Percentiles rank a stretch among this genome's conserved stretches.
phyloP scores from a whole-genome alignment of 805 yeast species.

The Blastobotrys chiropterorum region DNA sequence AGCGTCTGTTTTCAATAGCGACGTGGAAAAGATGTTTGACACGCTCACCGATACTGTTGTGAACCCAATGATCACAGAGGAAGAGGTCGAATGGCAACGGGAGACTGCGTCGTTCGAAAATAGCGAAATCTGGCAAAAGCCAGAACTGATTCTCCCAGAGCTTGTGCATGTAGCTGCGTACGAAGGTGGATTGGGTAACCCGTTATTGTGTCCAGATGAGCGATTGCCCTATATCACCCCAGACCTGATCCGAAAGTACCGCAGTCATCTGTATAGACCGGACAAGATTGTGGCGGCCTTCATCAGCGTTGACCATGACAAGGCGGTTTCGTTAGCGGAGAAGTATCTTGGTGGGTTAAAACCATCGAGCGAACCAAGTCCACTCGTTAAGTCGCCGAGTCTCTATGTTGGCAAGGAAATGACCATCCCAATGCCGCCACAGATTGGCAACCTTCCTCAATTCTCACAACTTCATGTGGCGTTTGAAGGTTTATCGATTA shows the following conservation, averaged over 20 bases:
- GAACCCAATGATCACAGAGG: constrained; percentile 57
- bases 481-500: constrained; percentile 80
- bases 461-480: constrained; percentile 81
- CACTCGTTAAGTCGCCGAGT: constrained; percentile 15
- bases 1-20: constrained; percentile 86
- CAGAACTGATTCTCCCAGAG: constrained; percentile 83
- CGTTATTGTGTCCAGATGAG: constrained; percentile 75
- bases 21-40: constrained; percentile 71
- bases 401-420: constrained; percentile 24
- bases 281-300: constrained; percentile 78
- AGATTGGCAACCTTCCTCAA: constrained; percentile 29
- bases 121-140: constrained; percentile 73
- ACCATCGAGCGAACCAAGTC: constrained; percentile 18
- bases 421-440: constrained; percentile 16
- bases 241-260: constrained; percentile 51
- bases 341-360: constrained; percentile 60
- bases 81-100: constrained; percentile 69
- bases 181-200: constrained; percentile 74
- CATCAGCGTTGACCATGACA: constrained; percentile 71
- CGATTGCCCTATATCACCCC: constrained; percentile 50
- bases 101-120: constrained; percentile 75
- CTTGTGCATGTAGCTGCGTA: constrained; percentile 83
- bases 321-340: constrained; percentile 59
- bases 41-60: constrained; percentile 73
- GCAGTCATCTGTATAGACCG: constrained; percentile 65